Base-by-base conservation (phyloP, 2,329 filamentous ascomycete species). In the Colletotrichum sp. region DNA sequence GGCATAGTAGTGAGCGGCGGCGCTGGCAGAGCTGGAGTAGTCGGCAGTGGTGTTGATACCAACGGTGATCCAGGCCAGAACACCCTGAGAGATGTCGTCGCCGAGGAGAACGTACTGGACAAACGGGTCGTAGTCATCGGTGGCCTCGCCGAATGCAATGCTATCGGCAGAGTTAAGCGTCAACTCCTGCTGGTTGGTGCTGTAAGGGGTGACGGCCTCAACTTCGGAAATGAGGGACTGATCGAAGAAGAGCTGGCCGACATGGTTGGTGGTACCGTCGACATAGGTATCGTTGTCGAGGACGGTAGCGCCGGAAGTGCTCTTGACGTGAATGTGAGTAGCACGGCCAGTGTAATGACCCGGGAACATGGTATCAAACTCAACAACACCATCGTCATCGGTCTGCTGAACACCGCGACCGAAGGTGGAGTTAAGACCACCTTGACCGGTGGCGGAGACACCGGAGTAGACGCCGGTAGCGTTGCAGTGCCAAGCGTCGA, bases 151-250 rank as follows among this genome's bases (percentile, higher is more conserved):
- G 30, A 34, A 32, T 1, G 32, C 32, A 14, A 62, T 36, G 13
- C 2, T 2, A 34, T 62, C 30, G 21, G n/a, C 58, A 24, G 58
- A 30, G 30, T 62, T 62, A 1, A 34, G 30, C 2, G 88, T 91
- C 30, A 89, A 70, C 0, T 81, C 77, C 77, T 88, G 86, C 0
- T 82, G 85, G 81, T 90, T 90, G 66, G 80, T 80, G 38, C 77
- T 81, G 80, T 90, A 90, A 1, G 91, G 90, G 3, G 82, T 78
- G 0, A 83, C 83, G 13, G 81, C 79, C 72, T 91, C 89, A 67
- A 92, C 90, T 32, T 24, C 18, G 14, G 21, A 18, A 56, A 61
- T 61, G 6, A 69, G 43, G 24, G 30, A 24, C n/a, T 69, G 66
- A 16, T 69, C 30, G 30, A 69, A 69, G 26, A 69, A 69, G 48